These are phyloP conservation scores for Dipodascus geniculatus DNA, from an alignment of 805 yeast species.

Conservation along the genomic window DNA sequence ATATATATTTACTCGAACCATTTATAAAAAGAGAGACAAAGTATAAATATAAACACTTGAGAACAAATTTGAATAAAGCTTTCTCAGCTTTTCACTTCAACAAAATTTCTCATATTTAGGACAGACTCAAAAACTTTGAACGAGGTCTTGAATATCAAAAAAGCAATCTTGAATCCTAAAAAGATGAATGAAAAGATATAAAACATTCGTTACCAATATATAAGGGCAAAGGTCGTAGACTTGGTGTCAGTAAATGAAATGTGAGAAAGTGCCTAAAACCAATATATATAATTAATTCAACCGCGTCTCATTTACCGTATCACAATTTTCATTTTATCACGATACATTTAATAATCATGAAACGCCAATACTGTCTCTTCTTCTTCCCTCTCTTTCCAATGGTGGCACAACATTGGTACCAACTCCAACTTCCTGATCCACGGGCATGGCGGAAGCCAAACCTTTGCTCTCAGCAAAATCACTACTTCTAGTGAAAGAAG, in stretches of 20 bases:
- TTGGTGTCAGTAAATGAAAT: background rate
- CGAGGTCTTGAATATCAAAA: background rate
- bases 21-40: too few relatives aligned
- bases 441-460: conserved; percentile 82
- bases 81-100: background rate
- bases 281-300: too few relatives aligned
- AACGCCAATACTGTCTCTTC: conserved; percentile 7
- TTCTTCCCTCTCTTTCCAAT: conserved; percentile 62
- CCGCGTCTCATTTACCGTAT: background rate
- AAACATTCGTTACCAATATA: background rate
- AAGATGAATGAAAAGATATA: background rate
- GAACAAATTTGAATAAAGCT: background rate
- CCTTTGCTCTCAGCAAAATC: conserved; percentile 85
- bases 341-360: background rate
- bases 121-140: background rate
- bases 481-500: conserved; percentile 56
- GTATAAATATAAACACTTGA: too few relatives aligned
- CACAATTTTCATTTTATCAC: background rate
- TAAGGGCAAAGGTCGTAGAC: too few relatives aligned
- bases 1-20: too few relatives aligned
- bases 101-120: background rate
- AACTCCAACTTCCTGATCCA: conserved; percentile 25
- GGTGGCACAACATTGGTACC: conserved; percentile 56
- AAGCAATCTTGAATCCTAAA: background rate
- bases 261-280: background rate